Evolutionary conservation across 495 filamentous ascomycete species (phyloP).

Genomic region (Podospora comata): DNA sequence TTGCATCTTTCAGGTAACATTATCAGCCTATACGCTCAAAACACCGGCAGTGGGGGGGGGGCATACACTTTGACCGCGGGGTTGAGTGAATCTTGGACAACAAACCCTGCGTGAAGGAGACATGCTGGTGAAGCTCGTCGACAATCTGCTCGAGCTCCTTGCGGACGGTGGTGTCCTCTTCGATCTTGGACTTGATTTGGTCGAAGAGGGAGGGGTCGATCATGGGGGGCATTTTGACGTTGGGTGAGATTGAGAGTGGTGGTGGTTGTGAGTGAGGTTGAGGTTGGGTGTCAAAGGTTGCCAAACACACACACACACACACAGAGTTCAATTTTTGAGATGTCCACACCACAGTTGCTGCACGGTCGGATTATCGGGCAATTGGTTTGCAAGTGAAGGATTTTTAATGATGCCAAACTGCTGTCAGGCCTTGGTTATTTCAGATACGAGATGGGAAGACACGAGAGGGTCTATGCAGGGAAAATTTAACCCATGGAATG

Average conservation of each 20-base stretch:
- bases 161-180: slow-evolving; percentile 75
- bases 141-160: slow-evolving; percentile 82
- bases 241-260: neutral
- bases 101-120: slow-evolving; percentile 68
- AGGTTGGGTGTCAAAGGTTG: slow-evolving; percentile 1
- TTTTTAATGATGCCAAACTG: neutral
- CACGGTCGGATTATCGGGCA: neutral
- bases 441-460: neutral
- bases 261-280: neutral
- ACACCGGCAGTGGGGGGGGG: neutral
- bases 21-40: neutral
- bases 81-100: slow-evolving; percentile 90
- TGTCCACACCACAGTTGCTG: neutral
- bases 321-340: neutral
- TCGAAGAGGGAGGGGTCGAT: slow-evolving; percentile 85
- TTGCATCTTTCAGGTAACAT: slow-evolving; percentile 18
- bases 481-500: neutral
- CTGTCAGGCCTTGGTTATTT: neutral
- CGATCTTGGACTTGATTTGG: slow-evolving; percentile 81
- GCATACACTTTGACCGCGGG: slow-evolving; percentile 69
- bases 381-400: neutral
- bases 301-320: neutral
- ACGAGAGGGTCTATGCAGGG: neutral
- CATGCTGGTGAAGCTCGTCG: slow-evolving; percentile 64
- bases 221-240: slow-evolving; percentile 41